A percentile compares a stretch with the other conserved stretches of the same genome.
These are phyloP conservation scores for Paulownia fortunei DNA, from an alignment of 257 asterid species.

Conservation along the genomic window DNA sequence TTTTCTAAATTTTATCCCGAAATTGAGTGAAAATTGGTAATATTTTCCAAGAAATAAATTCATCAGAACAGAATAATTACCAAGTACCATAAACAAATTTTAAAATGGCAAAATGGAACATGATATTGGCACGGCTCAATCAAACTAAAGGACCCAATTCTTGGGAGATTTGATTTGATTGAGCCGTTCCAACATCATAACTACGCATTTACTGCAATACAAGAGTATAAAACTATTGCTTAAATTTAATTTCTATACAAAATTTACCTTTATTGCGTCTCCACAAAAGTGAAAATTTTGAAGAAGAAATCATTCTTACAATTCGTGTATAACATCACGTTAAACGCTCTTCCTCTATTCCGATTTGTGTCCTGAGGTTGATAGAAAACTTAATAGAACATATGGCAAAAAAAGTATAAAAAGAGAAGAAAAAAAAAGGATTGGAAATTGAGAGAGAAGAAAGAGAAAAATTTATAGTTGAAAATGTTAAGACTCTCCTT, in stretches of 20 bases:
- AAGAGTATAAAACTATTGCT: background rate
- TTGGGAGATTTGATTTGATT: constrained; percentile 59
- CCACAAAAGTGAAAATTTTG: background rate
- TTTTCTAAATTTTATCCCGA: background rate
- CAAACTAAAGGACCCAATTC: constrained; percentile 53
- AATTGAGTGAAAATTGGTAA: background rate
- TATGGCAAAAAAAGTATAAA: background rate
- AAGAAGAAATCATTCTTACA: background rate
- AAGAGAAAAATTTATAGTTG: constrained; percentile 1
- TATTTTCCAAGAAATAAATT: background rate
- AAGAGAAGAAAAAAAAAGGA: background rate
- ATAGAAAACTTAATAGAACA: constrained; percentile 8
- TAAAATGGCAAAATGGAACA: background rate
- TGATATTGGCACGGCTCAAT: constrained; percentile 86
- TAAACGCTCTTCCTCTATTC: background rate
- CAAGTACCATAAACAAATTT: background rate
- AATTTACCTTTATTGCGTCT: constrained; percentile 18
- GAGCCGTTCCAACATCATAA: constrained; percentile 64
- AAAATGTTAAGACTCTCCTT: background rate
- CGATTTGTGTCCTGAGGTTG: background rate
- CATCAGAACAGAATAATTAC: background rate
- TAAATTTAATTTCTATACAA: background rate
- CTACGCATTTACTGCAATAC: background rate
- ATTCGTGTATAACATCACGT: background rate
- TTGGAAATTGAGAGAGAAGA: background rate